phyloP scores from a whole-genome alignment of 495 filamentous ascomycete species.

The Aspergillus affinis region DNA sequence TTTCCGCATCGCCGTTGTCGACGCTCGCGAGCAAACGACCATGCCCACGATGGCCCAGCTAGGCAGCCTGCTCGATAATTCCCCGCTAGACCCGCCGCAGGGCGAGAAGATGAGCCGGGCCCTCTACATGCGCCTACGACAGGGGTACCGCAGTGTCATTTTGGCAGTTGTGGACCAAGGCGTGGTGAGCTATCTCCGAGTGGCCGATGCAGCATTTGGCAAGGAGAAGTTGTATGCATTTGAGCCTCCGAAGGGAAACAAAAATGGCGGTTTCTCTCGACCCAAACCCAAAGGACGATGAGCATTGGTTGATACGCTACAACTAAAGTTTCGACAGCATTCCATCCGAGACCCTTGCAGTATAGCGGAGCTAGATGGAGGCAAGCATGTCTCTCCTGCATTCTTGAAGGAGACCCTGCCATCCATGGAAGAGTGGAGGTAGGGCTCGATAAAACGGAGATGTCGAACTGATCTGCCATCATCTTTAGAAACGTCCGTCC shows the following conservation, averaged over 20 bases:
- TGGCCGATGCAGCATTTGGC: conserved; percentile 77
- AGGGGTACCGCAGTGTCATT: conserved; percentile 81
- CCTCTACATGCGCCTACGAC: conserved; percentile 70
- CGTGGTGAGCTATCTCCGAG: conserved; percentile 79
- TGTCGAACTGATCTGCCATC: conserved; percentile 60
- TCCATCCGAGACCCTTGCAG: neutral
- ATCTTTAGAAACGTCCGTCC: conserved; percentile 71
- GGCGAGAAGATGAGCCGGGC: conserved; percentile 49
- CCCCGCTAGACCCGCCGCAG: conserved; percentile 62
- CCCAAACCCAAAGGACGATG: conserved; percentile 35
- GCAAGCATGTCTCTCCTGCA: conserved; percentile 30
- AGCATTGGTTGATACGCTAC: neutral
- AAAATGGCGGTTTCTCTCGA: conserved; percentile 35
- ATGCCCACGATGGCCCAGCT: conserved; percentile 75
- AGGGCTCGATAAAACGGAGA: conserved; percentile 36
- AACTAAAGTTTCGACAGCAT: neutral
- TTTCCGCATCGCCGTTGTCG: conserved; percentile 77
- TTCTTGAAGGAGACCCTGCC: conserved; percentile 30
- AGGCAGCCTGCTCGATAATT: conserved; percentile 62
- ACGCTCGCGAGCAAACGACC: conserved; percentile 62
- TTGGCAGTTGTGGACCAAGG: conserved; percentile 88
- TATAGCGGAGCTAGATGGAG: neutral
- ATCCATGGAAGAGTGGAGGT: conserved; percentile 24
- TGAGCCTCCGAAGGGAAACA: conserved; percentile 26
- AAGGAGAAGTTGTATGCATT: conserved; percentile 64